A percentile compares a stretch with the other conserved stretches of the same genome.
Evolutionary conservation across 2,329 filamentous ascomycete genomes (phyloP).

Genomic region (Alternaria dauci): DNA sequence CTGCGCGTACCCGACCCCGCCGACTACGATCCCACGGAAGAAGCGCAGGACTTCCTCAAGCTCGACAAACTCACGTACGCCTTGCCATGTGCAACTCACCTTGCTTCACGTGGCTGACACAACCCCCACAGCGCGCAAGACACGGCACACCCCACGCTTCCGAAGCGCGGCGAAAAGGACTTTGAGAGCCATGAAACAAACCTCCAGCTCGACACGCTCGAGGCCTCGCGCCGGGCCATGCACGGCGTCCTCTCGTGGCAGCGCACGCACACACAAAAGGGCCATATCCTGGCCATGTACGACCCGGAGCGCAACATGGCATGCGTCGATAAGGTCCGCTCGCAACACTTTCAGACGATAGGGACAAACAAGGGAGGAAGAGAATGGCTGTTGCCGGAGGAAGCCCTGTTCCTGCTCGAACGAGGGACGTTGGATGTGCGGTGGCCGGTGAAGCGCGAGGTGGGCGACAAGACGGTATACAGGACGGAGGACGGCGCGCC

Average conservation of each 20-base stretch:
- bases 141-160: constrained; percentile 64
- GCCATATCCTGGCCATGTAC: constrained; percentile 75
- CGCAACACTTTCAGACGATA: constrained; percentile 77
- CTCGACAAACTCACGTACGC: constrained; percentile 65
- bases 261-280: constrained; percentile 74
- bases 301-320: constrained; percentile 69
- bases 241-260: constrained; percentile 83
- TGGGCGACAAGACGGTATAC: constrained; percentile 35
- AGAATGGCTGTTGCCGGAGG: constrained; percentile 88
- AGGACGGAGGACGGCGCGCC: constrained; percentile 71
- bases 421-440: constrained; percentile 85
- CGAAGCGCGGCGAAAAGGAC: constrained; percentile 95
- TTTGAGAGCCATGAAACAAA: constrained; percentile 92
- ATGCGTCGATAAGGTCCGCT: constrained; percentile 75
- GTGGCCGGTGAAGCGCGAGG: constrained; percentile 68
- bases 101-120: constrained; percentile 10
- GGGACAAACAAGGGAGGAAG: constrained; percentile 65
- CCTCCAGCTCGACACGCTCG: constrained; percentile 79
- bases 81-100: constrained; percentile 4
- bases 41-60: constrained; percentile 86
- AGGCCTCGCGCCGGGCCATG: constrained; percentile 85
- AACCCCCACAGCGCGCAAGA: constrained; percentile 29
- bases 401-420: constrained; percentile 89
- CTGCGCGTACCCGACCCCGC: constrained; percentile 32
- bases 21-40: constrained; percentile 71